Evolutionary conservation across 225 moss, liverwort and hornwort genomes (phyloP).

Genomic region (Straminergon stramineum): DNA sequence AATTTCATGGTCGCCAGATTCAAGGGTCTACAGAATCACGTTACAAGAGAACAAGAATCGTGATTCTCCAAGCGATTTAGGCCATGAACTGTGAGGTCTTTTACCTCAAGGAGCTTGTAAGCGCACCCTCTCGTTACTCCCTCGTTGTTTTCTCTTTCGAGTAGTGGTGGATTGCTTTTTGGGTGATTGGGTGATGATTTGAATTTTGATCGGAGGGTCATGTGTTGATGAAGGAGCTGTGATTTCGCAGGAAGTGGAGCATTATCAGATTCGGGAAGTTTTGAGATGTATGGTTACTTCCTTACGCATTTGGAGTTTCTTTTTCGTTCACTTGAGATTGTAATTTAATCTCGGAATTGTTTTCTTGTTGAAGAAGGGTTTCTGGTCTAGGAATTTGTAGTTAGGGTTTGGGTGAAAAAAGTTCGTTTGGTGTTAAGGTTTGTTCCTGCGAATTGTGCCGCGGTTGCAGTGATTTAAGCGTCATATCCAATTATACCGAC

Average conservation of each 20-base stretch:
- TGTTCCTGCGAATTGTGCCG: neutral
- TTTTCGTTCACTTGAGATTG: neutral
- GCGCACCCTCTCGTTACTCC: neutral
- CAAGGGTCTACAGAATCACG: neutral
- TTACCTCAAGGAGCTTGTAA: conserved; percentile 82
- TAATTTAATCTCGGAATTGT: neutral
- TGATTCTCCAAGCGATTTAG: neutral
- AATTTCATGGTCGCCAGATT: neutral
- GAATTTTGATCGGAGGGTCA: neutral
- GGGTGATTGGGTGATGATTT: neutral
- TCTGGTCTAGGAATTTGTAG: neutral
- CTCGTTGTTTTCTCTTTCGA: neutral
- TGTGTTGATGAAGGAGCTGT: neutral
- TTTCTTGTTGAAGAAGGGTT: neutral
- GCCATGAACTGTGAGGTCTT: conserved; percentile 94
- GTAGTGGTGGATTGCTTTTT: neutral
- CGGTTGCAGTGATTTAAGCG: neutral
- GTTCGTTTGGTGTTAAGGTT: neutral
- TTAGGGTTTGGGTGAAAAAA: neutral
- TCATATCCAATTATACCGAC: neutral
- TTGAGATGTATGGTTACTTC: conserved; percentile 49
- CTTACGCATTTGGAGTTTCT: neutral
- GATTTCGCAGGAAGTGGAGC: conserved; percentile 77
- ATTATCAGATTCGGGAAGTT: conserved; percentile 94
- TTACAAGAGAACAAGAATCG: neutral